phyloP scores from a whole-genome alignment of 108 stramenopile genomes.

The Nitzschia putrida region DNA sequence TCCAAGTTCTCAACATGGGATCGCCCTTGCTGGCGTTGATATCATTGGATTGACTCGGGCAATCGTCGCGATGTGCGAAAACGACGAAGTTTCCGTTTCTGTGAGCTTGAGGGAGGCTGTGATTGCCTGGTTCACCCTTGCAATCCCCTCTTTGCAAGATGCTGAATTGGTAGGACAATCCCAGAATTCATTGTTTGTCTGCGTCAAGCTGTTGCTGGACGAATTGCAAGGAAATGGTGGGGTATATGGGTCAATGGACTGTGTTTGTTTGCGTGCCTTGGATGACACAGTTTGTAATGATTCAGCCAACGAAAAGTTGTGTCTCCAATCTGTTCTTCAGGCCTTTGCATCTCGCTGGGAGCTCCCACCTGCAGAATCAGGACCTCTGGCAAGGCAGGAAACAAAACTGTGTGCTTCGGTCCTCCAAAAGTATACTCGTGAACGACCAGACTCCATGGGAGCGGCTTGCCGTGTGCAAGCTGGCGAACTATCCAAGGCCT shows the following conservation, averaged over 20 bases:
- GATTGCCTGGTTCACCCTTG: slow-evolving; percentile 49
- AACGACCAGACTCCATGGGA: slow-evolving; percentile 17
- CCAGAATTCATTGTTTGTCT: slow-evolving; percentile 1
- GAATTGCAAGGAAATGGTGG: neutral
- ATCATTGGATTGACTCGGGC: too few species aligned
- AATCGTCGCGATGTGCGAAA: too few species aligned
- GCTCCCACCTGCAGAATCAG: too few species aligned
- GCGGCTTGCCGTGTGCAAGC: slow-evolving; percentile 32
- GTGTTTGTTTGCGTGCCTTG: slow-evolving; percentile 31
- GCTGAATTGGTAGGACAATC: neutral
- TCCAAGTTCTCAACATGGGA: neutral
- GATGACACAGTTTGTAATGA: slow-evolving; percentile 10
- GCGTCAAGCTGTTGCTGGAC: neutral
- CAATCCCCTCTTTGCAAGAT: slow-evolving; percentile 19
- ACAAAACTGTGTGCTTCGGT: slow-evolving; percentile 3
- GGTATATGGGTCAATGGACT: slow-evolving; percentile 1
- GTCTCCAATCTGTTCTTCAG: slow-evolving; percentile 11
- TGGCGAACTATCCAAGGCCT: slow-evolving; percentile 36
- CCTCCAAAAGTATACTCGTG: slow-evolving; percentile 2
- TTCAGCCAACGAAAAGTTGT: too few species aligned
- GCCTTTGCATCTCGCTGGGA: slow-evolving; percentile 27
- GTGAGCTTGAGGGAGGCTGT: slow-evolving; percentile 9
- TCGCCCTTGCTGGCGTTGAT: too few species aligned
- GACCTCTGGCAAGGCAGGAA: neutral
- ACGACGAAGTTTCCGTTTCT: slow-evolving; percentile 10